These are phyloP conservation scores for Rhizoctonia solani DNA, from an alignment of 1,284 basidiomycete species.

Conservation along the genomic window DNA sequence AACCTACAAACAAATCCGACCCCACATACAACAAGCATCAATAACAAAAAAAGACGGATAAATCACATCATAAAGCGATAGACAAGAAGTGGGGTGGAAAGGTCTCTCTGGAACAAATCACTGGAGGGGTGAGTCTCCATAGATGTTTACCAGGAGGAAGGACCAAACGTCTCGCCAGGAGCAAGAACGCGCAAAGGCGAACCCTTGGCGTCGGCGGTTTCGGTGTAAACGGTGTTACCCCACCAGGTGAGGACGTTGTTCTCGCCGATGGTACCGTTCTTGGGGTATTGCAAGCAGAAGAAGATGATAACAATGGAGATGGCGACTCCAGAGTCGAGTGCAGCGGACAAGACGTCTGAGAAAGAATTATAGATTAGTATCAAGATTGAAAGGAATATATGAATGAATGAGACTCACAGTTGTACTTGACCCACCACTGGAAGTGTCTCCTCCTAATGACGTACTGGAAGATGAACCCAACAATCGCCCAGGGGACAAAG, in stretches of 20 bases:
- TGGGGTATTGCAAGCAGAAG: conserved; percentile 61
- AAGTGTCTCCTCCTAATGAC: conserved; percentile 42
- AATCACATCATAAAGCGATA: too few relatives aligned
- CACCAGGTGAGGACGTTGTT: conserved; percentile 55
- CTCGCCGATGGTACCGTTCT: conserved; percentile 54
- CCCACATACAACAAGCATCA: too few relatives aligned
- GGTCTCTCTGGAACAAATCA: too few relatives aligned
- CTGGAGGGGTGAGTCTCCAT: too few relatives aligned
- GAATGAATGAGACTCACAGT: conserved; percentile 37
- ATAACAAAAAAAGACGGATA: too few relatives aligned
- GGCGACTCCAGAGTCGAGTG: conserved; percentile 63
- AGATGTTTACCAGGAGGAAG: conserved; percentile 31
- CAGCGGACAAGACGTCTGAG: conserved; percentile 59
- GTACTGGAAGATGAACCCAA: conserved; percentile 55
- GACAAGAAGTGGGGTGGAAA: too few relatives aligned
- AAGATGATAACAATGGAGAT: conserved; percentile 63
- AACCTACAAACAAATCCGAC: too few relatives aligned
- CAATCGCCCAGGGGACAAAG: conserved; percentile 53
- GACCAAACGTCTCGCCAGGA: conserved; percentile 50
- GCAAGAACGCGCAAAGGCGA: conserved; percentile 49
- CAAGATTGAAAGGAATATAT: conserved; percentile 51
- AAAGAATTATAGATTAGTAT: conserved; percentile 58
- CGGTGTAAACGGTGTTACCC: conserved; percentile 55
- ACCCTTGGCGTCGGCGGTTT: conserved; percentile 50
- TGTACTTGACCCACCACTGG: conserved; percentile 43